Evolutionary conservation across 2,329 filamentous ascomycete genomes (phyloP).

Genomic region (Aureobasidium musti): DNA sequence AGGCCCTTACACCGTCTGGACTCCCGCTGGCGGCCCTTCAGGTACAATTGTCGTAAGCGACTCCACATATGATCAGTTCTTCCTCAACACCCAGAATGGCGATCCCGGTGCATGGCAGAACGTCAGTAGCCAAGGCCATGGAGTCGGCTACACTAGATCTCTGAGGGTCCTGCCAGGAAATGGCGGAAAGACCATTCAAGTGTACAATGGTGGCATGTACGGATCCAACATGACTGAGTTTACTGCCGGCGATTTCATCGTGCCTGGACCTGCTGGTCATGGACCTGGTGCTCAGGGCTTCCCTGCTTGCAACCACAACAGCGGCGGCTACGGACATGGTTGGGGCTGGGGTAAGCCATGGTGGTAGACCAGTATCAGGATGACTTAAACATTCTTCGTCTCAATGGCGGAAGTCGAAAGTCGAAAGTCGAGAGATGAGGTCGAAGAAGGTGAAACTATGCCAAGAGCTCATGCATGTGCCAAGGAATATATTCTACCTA

Average conservation of each 20-base stretch:
- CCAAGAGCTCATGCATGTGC: constrained; percentile 5
- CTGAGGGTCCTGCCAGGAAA: constrained; percentile 49
- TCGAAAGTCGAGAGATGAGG: constrained; percentile 6
- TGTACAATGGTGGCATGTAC: constrained; percentile 23
- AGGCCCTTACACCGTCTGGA: constrained; percentile 58
- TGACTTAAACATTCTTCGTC: neutral
- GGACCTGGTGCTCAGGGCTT: constrained; percentile 19
- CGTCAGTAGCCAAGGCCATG: constrained; percentile 45
- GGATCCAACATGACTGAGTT: constrained; percentile 17
- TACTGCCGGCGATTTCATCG: constrained; percentile 19
- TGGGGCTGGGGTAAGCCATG: constrained; percentile 22
- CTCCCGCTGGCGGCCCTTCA: constrained; percentile 48
- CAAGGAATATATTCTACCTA: constrained; percentile 12
- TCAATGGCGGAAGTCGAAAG: no score
- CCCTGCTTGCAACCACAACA: constrained; percentile 23
- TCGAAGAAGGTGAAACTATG: neutral
- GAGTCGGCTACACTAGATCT: constrained; percentile 51
- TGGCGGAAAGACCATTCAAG: constrained; percentile 16
- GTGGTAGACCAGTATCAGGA: neutral
- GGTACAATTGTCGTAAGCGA: constrained; percentile 55
- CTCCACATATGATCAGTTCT: constrained; percentile 48
- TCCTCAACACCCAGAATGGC: constrained; percentile 52
- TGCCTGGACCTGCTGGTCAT: constrained; percentile 15
- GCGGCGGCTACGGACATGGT: constrained; percentile 19
- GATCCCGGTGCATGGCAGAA: constrained; percentile 50